A percentile compares a stretch with the other conserved stretches of the same genome.
phyloP scores from a whole-genome alignment of 2,329 filamentous ascomycete species.

The Aspergillus arachidicola region DNA sequence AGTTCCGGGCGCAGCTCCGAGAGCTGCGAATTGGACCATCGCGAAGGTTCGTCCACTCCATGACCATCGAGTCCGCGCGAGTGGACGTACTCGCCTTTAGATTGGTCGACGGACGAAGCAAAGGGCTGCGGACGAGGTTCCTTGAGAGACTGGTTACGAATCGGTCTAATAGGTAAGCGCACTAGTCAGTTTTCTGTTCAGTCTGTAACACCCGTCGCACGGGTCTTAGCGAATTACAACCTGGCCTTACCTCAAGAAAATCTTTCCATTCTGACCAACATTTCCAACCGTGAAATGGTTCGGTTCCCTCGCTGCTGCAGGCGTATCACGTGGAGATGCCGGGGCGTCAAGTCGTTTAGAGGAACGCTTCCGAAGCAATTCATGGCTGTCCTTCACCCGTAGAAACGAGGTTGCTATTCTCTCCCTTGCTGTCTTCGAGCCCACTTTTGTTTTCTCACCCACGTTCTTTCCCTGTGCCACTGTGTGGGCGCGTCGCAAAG shows the following conservation, averaged over 20 bases:
- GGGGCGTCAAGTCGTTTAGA: constrained; percentile 51
- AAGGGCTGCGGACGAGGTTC: constrained; percentile 36
- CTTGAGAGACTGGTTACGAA: constrained; percentile 38
- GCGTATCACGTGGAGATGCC: constrained; percentile 57
- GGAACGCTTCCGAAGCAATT: constrained; percentile 47
- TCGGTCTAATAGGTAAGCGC: constrained; percentile 30
- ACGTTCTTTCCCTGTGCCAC: constrained; percentile 38
- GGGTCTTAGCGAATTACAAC: constrained; percentile 14
- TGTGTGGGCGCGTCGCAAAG: constrained; percentile 42
- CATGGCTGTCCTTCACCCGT: constrained; percentile 55
- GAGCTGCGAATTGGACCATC: constrained; percentile 47
- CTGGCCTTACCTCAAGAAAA: constrained; percentile 72
- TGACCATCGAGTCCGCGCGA: constrained; percentile 32
- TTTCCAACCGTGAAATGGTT: constrained; percentile 79
- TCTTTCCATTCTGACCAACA: constrained; percentile 79
- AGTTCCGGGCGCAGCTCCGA: constrained; percentile 38
- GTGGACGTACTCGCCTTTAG: constrained; percentile 58
- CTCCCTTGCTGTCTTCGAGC: constrained; percentile 35
- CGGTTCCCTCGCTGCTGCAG: constrained; percentile 64
- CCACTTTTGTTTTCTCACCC: constrained; percentile 30
- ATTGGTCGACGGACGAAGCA: constrained; percentile 57
- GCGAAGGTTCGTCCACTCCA: constrained; percentile 33
- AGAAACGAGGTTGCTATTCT: constrained; percentile 38
- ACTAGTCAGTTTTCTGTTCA: constrained; percentile 18
- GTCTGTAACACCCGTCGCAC: constrained; percentile 17